phyloP scores from a whole-genome alignment of 768 basidiomycete genomes.

The Rhodosporidiobolus odoratus region DNA sequence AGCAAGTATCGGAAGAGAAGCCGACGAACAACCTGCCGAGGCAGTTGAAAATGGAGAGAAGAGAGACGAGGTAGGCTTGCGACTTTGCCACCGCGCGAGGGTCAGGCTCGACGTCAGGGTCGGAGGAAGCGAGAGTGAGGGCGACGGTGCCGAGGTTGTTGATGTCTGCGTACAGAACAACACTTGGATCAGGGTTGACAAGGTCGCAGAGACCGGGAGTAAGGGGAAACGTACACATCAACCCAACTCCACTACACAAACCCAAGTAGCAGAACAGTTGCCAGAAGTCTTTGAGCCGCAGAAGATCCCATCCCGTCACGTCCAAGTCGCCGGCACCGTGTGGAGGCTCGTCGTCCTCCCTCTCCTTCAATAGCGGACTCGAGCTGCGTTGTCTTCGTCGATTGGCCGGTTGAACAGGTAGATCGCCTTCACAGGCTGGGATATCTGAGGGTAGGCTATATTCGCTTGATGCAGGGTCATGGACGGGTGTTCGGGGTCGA shows the following conservation, averaged over 20 bases:
- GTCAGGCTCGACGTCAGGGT: neutral
- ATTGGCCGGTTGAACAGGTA: neutral
- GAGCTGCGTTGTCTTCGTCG: neutral
- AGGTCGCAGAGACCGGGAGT: neutral
- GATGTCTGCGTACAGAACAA: constrained; percentile 4
- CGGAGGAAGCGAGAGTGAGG: constrained; percentile 11
- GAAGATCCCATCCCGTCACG: constrained; percentile 10
- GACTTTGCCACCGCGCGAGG: neutral
- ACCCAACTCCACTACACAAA: constrained; percentile 15
- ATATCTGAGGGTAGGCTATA: constrained; percentile 9
- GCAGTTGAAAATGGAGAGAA: constrained; percentile 34
- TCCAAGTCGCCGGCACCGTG: constrained; percentile 20
- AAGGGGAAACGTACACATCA: constrained; percentile 4
- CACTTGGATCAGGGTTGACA: neutral
- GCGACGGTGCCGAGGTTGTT: constrained; percentile 37
- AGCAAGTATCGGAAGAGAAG: constrained; percentile 8
- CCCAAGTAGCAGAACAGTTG: constrained; percentile 12
- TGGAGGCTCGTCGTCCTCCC: neutral
- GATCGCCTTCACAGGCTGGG: neutral
- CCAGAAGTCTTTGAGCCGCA: constrained; percentile 10
- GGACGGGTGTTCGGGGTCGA: too few relatives aligned
- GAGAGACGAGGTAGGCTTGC: constrained; percentile 32
- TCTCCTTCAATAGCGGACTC: constrained; percentile 10
- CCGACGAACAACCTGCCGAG: constrained; percentile 26
- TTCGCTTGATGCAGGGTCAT: neutral